Base-by-base conservation (phyloP, 768 basidiomycete species). In the Gautieria morchelliformis region DNA sequence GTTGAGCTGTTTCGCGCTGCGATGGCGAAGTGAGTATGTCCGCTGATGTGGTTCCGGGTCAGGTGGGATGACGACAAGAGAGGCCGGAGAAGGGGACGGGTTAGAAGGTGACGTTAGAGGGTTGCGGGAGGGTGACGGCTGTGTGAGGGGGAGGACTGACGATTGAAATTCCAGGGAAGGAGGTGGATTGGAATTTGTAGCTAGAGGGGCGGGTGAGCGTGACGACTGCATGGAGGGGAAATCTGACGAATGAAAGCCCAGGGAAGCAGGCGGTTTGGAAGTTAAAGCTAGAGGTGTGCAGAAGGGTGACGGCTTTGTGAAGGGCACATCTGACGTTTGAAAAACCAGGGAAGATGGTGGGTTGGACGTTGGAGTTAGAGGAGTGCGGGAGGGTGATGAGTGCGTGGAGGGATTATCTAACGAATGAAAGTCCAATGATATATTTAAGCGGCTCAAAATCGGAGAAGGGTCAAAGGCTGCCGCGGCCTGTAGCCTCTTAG, bases 1-100 rank as follows among this genome's bases (percentile, higher is more conserved):
- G 12, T 78, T 75, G 15, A 82, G 59, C 63, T 89, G 87, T 19
- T 75, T 71, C 39, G 75, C 67, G 33, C 76, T 70, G 20, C 87
- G 78, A 47, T 65, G 63, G 37, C 87, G 81, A 39, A 88, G 70
- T 0, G 78, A 69, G 65, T 86, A 85, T 32, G 27, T 35, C 17
- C 56, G 56, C 17, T 22, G 8, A 11, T 19, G 56, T 19, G 32
- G 56, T 19, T 57, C 41, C 10, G 24, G 46, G 24, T 57, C 56
- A 12, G 56, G 56, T 4, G 45, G 35, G n/a, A 33, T 50, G 46
- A 41, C 37, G 22, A 57, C 11, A 27, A 24, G 56, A 20, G 56
- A 55, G 47, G n/a, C 12, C 6, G 45, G 15, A 17, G 24, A 5
- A 12, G 39, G 22, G 10, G 52, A 9, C 11, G 52, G 46, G 12